A percentile compares a stretch with the other conserved stretches of the same genome.
Evolutionary conservation across 345 rosid species (phyloP).

Genomic region (Linum trigynum): DNA sequence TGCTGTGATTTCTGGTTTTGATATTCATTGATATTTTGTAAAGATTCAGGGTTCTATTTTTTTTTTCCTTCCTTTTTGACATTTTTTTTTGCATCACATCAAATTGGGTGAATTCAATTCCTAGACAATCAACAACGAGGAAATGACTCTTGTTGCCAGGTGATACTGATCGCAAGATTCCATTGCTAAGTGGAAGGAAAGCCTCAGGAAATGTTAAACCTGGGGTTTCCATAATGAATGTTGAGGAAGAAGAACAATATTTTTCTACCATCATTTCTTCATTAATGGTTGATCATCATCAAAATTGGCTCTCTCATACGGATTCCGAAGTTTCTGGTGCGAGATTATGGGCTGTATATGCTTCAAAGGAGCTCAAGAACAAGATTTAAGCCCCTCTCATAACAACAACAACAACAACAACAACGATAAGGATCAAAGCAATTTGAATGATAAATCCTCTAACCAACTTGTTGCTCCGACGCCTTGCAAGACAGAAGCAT

Average conservation of each 20-base stretch:
- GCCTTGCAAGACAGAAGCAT: background rate
- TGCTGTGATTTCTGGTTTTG: too few relatives aligned
- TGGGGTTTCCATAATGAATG: background rate
- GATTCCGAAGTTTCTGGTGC: background rate
- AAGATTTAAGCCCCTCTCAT: background rate
- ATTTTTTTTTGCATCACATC: background rate
- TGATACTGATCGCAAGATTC: background rate
- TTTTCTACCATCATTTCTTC: too few relatives aligned
- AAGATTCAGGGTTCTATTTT: too few relatives aligned
- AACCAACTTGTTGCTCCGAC: slow-evolving; percentile 1
- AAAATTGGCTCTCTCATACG: background rate
- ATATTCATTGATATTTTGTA: too few relatives aligned
- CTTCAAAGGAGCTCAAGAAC: slow-evolving; percentile 1
- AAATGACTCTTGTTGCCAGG: too few relatives aligned
- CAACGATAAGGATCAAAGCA: background rate
- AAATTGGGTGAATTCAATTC: background rate
- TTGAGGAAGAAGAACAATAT: background rate
- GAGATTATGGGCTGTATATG: slow-evolving; percentile 6
- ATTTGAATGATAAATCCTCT: background rate
- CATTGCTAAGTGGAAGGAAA: background rate
- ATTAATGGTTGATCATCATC: background rate
- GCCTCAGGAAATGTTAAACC: background rate
- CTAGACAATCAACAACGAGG: too few relatives aligned
- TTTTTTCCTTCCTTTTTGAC: too few relatives aligned
- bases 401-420: background rate